Conservation (phyloP, 73 alveolate genomes). For the Uronychia binucleata region DNA sequence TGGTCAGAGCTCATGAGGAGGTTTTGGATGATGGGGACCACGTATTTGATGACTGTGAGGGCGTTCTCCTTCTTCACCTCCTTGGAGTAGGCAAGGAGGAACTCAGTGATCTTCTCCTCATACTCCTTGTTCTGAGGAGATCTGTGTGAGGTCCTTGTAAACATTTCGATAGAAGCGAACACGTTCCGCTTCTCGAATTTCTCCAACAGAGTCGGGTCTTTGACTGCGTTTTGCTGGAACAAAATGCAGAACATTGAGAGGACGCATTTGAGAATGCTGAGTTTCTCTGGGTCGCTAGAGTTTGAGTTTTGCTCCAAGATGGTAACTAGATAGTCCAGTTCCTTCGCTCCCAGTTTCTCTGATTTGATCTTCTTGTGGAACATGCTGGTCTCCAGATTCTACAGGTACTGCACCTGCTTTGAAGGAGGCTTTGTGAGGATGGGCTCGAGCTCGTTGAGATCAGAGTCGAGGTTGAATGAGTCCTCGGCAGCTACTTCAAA, state of each 20-base stretch:
- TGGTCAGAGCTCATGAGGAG: not conserved
- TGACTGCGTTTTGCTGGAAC: not conserved
- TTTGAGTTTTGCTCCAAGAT: not conserved
- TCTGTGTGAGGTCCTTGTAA: not conserved
- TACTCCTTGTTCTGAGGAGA: not conserved
- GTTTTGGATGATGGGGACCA: not conserved
- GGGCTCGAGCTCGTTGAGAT: constrained; percentile 18
- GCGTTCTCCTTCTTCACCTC: not conserved
- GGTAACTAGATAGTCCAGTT: constrained; percentile 19
- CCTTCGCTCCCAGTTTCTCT: constrained; percentile 31
- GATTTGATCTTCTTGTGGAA: constrained; percentile 27
- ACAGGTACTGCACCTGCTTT: constrained; percentile 5
- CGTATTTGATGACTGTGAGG: not conserved
- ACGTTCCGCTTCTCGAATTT: not conserved
- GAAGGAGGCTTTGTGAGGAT: constrained; percentile 13
- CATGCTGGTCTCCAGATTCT: constrained; percentile 10
- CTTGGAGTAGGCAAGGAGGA: not conserved
- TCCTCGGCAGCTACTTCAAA: not conserved
- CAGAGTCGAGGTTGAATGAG: constrained; percentile 15
- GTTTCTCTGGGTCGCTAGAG: not conserved
- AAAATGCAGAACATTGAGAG: not conserved
- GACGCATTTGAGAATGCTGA: not conserved
- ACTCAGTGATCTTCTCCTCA: not conserved
- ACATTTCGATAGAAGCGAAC: not conserved
- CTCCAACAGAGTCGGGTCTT: not conserved